These are phyloP conservation scores for Heteromeles arbutifolia DNA, from an alignment of 306 rosid genomes.

Conservation along the genomic window DNA sequence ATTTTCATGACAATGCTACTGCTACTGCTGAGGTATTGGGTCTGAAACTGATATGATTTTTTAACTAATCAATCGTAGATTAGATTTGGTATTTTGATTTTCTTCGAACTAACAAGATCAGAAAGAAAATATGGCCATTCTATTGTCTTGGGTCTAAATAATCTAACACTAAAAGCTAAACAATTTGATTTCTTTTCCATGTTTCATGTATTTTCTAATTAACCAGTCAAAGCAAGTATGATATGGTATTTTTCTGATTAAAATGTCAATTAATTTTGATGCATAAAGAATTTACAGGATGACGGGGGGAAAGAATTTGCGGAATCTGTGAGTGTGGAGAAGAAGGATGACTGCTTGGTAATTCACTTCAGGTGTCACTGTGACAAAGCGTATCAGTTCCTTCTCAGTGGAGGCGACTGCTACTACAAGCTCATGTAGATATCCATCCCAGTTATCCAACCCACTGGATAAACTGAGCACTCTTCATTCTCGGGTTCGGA, in stretches of 20 bases:
- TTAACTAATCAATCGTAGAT: not conserved
- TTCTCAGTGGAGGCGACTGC: conserved; percentile 37
- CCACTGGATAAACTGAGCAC: not conserved
- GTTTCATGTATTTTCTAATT: not conserved
- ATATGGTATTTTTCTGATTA: not conserved
- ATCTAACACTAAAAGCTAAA: not conserved
- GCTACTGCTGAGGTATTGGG: not conserved
- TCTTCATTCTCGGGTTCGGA: not conserved
- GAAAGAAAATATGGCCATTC: not conserved
- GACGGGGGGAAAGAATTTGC: conserved; percentile 21
- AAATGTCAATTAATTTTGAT: not conserved
- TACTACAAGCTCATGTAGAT: conserved; percentile 52
- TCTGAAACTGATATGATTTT: not conserved
- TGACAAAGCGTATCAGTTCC: conserved; percentile 46
- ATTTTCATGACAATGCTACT: not conserved
- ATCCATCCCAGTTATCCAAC: not conserved
- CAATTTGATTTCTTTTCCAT: not conserved
- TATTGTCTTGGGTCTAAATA: not conserved
- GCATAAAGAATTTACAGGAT: conserved; percentile 18
- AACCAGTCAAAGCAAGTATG: not conserved
- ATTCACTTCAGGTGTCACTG: conserved; percentile 53
- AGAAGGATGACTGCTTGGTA: conserved; percentile 30
- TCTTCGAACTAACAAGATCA: not conserved
- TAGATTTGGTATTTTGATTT: too few species aligned
- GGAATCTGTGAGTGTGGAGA: conserved; percentile 49